These are phyloP conservation scores for Trichomonas tenax DNA, from an alignment of 208 protist genomes.

Conservation along the genomic window DNA sequence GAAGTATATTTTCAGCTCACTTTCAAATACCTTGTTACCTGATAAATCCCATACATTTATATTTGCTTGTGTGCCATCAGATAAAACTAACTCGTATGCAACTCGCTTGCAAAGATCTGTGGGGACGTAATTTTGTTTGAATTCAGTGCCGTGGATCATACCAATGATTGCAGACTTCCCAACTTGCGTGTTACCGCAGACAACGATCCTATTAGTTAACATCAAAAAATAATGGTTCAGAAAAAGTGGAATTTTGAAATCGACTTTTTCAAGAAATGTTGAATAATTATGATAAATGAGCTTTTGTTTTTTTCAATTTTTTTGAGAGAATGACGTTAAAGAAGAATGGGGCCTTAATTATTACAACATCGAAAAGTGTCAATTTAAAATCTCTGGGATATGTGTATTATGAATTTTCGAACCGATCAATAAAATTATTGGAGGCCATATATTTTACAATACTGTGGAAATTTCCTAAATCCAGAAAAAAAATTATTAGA, in stretches of 20 bases:
- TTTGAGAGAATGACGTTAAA: too few relatives aligned
- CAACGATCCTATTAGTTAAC: background rate
- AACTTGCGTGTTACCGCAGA: background rate
- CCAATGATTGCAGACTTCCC: background rate
- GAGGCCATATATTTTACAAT: too few relatives aligned
- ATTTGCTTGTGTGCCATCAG: background rate
- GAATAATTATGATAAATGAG: too few relatives aligned
- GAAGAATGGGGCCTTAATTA: too few relatives aligned
- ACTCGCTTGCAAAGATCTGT: background rate
- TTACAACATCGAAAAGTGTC: too few relatives aligned
- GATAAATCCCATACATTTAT: background rate
- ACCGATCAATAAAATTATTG: too few relatives aligned
- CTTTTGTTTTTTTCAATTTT: too few relatives aligned
- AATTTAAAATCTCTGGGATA: too few relatives aligned
- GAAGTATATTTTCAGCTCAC: background rate
- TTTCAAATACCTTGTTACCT: background rate
- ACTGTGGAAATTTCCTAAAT: too few relatives aligned
- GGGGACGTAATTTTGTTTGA: background rate
- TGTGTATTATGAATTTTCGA: too few relatives aligned
- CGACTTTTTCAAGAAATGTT: too few relatives aligned
- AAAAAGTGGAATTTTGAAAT: background rate
- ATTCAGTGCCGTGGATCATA: background rate
- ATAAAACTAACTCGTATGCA: background rate
- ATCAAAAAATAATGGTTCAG: background rate
- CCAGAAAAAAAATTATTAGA: too few relatives aligned